A percentile compares a stretch with the other conserved stretches of the same genome.
These are phyloP conservation scores for Ciborinia camelliae DNA, from an alignment of 2,329 filamentous ascomycete genomes.

Conservation along the genomic window DNA sequence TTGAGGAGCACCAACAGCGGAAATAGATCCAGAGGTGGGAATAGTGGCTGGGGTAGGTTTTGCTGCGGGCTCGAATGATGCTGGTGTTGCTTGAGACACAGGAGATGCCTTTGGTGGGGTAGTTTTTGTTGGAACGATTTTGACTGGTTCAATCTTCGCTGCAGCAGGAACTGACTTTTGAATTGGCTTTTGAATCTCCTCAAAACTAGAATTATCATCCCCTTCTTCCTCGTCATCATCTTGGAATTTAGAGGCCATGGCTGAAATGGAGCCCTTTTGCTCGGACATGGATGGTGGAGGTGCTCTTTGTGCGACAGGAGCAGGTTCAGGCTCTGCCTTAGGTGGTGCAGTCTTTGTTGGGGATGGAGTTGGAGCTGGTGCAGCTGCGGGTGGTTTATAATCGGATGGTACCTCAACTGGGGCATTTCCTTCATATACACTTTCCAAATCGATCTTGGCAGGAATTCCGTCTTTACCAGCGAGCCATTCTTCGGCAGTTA, in stretches of 20 bases:
- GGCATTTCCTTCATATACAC: constrained; percentile 79
- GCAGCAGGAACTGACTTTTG: constrained; percentile 50
- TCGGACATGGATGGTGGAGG: constrained; percentile 72
- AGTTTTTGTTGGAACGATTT: constrained; percentile 41
- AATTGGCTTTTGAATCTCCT: constrained; percentile 74
- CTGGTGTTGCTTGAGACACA: constrained; percentile 28
- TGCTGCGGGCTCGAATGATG: constrained; percentile 24
- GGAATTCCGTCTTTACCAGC: constrained; percentile 79
- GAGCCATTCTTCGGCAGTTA: constrained; percentile 80
- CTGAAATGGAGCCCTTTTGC: constrained; percentile 82
- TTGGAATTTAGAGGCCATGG: constrained; percentile 81
- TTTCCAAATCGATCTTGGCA: constrained; percentile 90
- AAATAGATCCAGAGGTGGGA: constrained; percentile 40
- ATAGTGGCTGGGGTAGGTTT: constrained; percentile 34
- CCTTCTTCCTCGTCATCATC: constrained; percentile 64
- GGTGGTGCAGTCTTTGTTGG: constrained; percentile 43
- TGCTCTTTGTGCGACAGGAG: constrained; percentile 45
- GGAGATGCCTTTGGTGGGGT: constrained; percentile 36
- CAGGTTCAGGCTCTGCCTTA: constrained; percentile 52
- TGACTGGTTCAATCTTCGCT: constrained; percentile 43
- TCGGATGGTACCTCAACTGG: constrained; percentile 73
- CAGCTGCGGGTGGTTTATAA: constrained; percentile 54
- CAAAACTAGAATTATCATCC: constrained; percentile 70
- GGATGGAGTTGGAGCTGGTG: constrained; percentile 44
- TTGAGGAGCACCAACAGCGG: constrained; percentile 33